These are phyloP conservation scores for Chiua sp. DNA, from an alignment of 1,284 basidiomycete species.

Conservation along the genomic window DNA sequence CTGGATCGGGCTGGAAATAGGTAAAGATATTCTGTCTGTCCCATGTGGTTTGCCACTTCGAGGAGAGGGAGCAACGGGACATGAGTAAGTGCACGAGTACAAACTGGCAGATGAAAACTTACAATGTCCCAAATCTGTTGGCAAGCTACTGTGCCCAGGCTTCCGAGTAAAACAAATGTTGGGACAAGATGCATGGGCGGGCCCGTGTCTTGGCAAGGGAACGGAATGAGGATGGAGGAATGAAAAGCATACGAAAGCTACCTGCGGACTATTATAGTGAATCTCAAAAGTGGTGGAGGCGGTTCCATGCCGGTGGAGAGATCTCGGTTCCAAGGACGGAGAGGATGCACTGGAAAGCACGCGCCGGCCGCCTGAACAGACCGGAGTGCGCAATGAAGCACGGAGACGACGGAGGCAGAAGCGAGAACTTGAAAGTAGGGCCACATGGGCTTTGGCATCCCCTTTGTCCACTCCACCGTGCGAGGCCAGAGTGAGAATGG, in stretches of 20 bases:
- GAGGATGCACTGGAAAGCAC: neutral
- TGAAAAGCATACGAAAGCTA: constrained; percentile 1
- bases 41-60: constrained; percentile 70
- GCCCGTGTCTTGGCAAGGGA: neutral
- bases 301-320: constrained; percentile 2
- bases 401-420: neutral
- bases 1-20: constrained; percentile 45
- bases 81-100: constrained; percentile 6
- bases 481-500: no score
- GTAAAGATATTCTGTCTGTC: constrained; percentile 56
- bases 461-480: constrained; percentile 8
- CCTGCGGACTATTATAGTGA: constrained; percentile 17
- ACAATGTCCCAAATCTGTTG: constrained; percentile 43
- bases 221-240: constrained; percentile 6
- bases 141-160: constrained; percentile 20
- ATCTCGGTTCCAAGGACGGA: constrained; percentile 5
- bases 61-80: neutral
- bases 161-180: constrained; percentile 14
- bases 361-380: neutral
- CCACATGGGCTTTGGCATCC: neutral
- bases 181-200: constrained; percentile 23
- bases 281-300: constrained; percentile 13
- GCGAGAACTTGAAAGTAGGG: neutral
- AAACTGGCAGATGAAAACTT: constrained; percentile 10
- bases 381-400: neutral